These are phyloP conservation scores for Fusarium sterilihyphosum DNA, from an alignment of 2,329 filamentous ascomycete species.

Conservation along the genomic window DNA sequence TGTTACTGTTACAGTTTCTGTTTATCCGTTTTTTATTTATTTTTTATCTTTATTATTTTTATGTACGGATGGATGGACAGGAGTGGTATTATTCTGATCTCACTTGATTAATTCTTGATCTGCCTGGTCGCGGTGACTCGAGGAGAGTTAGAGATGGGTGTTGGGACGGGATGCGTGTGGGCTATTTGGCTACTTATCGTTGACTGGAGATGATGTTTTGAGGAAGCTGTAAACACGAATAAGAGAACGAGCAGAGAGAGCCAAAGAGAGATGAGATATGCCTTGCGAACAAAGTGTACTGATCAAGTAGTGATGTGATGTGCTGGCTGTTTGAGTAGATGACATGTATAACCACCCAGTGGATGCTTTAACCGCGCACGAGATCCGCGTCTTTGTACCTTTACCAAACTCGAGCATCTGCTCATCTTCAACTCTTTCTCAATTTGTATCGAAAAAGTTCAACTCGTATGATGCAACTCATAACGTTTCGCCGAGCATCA, in stretches of 20 bases:
- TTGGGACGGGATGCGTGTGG: constrained; percentile 16
- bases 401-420: background rate
- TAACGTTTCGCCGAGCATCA: background rate
- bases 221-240: constrained; percentile 19
- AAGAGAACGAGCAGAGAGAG: constrained; percentile 15
- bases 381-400: background rate
- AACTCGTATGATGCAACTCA: background rate
- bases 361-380: background rate
- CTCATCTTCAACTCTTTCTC: background rate
- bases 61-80: background rate
- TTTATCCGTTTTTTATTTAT: background rate
- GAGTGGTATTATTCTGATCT: constrained; percentile 17
- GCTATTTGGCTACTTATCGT: constrained; percentile 9
- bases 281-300: constrained; percentile 1
- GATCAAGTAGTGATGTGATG: background rate
- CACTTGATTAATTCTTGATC: constrained; percentile 40
- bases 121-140: constrained; percentile 38
- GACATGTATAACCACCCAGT: background rate
- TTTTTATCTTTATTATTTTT: background rate
- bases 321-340: constrained; percentile 18
- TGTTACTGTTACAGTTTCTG: constrained; percentile 27
- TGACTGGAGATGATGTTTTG: background rate
- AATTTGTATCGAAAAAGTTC: background rate
- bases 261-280: constrained; percentile 18
- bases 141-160: constrained; percentile 17